Base-by-base conservation (phyloP, 306 rosid species). In the Castanea crenata region DNA sequence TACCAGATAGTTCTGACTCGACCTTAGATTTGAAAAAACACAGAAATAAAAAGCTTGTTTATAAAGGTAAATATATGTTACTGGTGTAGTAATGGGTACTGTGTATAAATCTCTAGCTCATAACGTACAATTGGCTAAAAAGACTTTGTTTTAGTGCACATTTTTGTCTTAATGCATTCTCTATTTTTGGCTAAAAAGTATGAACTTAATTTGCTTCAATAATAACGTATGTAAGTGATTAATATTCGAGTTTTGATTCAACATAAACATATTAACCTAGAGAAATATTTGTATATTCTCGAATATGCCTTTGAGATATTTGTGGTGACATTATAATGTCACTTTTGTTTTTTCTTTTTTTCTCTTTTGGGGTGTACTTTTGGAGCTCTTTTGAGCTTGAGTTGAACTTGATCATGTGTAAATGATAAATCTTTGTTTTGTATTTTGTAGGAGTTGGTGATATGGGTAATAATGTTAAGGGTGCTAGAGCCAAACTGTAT, bases 1-100 rank as follows among this genome's bases (percentile, higher is more conserved):
- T 88, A 71, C 92, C 97, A 2, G 97, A 91, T 77, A 65, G 81
- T 18, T 87, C 91, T 2, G 98, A 92, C 10, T 91, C 97, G 27
- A 94, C 97, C 41, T 72, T 85, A 58, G 94, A 94, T 85, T 89
- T 72, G 46, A 81, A 85, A 78, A 79, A 62, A 3, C 82, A 54
- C 18, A 15, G 57, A 70, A 54, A 76, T 75, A 81, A 67, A 54
- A 78, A 84, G 35, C 77, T 32, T 76, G 46, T 81, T 71, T 64
- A 55, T 52, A 64, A 91, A 55, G 97, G 98, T 93, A 82, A 76
- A 18, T 21, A 41, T 34, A 9, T 19, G 27, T 25, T 25, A 25
- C 27, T 25, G 27, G 27, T 25, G 27, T 25, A 25, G 27, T 25
- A 25, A 25, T 25, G 27, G 27, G 27, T 25, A 25, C 27, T 25